Percentiles rank a stretch among this genome's conserved stretches.
Evolutionary conservation across 75 land plant genomes (phyloP).

Genomic region (Picea glauca): DNA sequence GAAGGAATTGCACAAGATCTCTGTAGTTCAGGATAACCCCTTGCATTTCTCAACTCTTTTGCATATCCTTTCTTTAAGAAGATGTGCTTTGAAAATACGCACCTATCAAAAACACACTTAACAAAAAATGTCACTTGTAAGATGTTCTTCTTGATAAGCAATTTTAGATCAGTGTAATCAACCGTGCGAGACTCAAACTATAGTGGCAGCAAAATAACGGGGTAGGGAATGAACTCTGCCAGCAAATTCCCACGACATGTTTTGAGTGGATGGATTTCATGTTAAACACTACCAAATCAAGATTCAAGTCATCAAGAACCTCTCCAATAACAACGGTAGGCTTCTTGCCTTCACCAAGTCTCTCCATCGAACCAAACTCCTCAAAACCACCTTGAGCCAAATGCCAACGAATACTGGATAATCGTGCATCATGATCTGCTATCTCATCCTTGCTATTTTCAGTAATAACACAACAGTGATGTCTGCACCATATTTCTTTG

Average conservation of each 20-base stretch:
- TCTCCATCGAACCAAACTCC: too few species aligned
- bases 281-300: slow-evolving; percentile 87
- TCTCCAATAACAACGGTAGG: slow-evolving; percentile 96
- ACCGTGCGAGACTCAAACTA: slow-evolving; percentile 12
- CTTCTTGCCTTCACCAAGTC: slow-evolving; percentile 13
- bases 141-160: too few species aligned
- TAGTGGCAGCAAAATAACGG: slow-evolving; percentile 84
- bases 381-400: slow-evolving; percentile 29
- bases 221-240: slow-evolving; percentile 96
- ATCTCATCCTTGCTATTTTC: slow-evolving; percentile 68
- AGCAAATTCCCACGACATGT: slow-evolving; percentile 89
- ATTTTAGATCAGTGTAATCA: too few species aligned
- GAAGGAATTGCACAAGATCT: too few species aligned
- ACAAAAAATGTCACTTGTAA: too few species aligned
- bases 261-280: slow-evolving; percentile 28
- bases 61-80: too few species aligned
- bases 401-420: slow-evolving; percentile 94
- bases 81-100: too few species aligned
- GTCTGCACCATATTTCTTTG: too few species aligned
- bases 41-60: too few species aligned
- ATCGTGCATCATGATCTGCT: slow-evolving; percentile 9
- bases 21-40: too few species aligned
- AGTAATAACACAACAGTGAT: slow-evolving; percentile 55
- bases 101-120: too few species aligned
- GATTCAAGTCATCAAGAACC: slow-evolving; percentile 88